phyloP scores from a whole-genome alignment of 2,329 filamentous ascomycete species.

The Fusarium sp. region DNA sequence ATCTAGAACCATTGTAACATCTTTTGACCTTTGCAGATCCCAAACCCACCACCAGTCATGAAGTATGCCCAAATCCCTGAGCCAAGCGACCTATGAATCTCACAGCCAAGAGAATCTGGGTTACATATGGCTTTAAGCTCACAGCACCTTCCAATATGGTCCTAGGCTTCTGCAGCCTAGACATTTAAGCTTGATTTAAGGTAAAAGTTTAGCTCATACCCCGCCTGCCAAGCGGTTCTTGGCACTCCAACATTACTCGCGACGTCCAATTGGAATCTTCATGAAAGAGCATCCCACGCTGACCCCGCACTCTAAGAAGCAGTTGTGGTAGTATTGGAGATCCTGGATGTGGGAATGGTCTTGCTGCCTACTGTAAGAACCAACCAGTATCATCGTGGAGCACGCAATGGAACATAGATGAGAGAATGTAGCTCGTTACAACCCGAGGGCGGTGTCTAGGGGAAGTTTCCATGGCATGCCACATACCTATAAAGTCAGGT shows the following conservation, averaged over 20 bases:
- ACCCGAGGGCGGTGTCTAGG: neutral
- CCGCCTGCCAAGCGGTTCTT: conserved; percentile 20
- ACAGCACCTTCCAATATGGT: conserved; percentile 9
- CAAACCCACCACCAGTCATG: neutral
- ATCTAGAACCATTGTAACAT: neutral
- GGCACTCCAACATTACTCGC: neutral
- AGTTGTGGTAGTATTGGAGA: no score
- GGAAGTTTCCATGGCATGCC: neutral
- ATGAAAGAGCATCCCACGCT: neutral
- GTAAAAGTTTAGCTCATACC: conserved; percentile 6
- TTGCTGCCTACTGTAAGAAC: no score
- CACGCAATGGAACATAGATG: no score
- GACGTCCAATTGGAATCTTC: neutral
- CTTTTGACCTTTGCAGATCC: neutral
- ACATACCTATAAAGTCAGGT: neutral
- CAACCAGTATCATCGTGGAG: no score
- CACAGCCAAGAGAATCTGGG: no score
- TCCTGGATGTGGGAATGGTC: no score
- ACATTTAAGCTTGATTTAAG: conserved; percentile 24
- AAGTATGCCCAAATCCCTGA: neutral
- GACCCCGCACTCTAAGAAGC: neutral
- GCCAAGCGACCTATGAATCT: neutral
- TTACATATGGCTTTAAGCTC: no score
- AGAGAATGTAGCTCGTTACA: no score
- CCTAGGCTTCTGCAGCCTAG: neutral